Evolutionary conservation across 306 rosid genomes (phyloP).

Genomic region (Quercus robur): DNA sequence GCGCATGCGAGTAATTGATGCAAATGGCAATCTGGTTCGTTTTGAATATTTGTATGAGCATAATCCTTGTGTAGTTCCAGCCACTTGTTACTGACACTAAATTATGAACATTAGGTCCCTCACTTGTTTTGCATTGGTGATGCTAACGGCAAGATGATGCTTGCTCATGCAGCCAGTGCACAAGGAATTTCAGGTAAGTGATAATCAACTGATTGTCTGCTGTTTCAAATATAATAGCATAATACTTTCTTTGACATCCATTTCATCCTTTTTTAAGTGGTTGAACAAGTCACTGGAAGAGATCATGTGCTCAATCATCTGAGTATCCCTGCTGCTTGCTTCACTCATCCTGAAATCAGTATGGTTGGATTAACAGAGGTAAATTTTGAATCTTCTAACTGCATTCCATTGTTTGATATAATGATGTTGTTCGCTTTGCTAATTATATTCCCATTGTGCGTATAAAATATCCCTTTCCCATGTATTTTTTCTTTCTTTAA

Average conservation of each 20-base stretch:
- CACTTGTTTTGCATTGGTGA: conserved; percentile 89
- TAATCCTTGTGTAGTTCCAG: neutral
- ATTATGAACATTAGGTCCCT: conserved; percentile 65
- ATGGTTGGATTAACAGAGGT: conserved; percentile 98
- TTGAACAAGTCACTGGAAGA: conserved; percentile 93
- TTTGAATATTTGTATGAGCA: conserved; percentile 16
- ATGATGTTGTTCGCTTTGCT: neutral
- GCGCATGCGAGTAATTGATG: conserved; percentile 81
- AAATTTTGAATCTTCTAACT: conserved; percentile 3
- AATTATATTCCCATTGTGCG: neutral
- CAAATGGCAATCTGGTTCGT: conserved; percentile 77
- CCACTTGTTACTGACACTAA: conserved; percentile 25
- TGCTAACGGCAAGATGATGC: conserved; percentile 98
- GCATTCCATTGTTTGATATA: neutral
- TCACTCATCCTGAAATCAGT: conserved; percentile 95
- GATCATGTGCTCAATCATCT: conserved; percentile 91
- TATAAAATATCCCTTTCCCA: neutral
- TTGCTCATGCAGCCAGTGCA: conserved; percentile 98
- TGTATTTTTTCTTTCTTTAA: neutral
- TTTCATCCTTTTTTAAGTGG: conserved; percentile 45
- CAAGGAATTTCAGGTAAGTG: conserved; percentile 88
- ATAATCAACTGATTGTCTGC: conserved; percentile 4
- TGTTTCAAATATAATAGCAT: neutral
- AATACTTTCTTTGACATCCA: conserved; percentile 1
- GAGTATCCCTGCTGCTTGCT: conserved; percentile 96